phyloP scores from a whole-genome alignment of 805 yeast genomes.

The Torulaspora delbrueckii region DNA sequence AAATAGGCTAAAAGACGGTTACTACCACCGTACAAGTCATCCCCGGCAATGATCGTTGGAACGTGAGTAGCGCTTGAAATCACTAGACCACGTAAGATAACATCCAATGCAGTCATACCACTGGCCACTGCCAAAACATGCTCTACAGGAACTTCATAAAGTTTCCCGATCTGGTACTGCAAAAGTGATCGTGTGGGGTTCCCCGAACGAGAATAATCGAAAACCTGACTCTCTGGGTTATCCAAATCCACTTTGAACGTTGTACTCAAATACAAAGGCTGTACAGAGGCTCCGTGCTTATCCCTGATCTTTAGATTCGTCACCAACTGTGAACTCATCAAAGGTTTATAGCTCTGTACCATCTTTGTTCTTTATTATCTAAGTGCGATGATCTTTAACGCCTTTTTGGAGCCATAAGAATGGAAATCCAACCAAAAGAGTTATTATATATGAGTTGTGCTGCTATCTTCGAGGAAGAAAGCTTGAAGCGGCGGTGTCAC shows the following conservation, averaged over 20 bases:
- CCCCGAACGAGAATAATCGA: slow-evolving; percentile 86
- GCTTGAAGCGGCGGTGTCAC: background rate
- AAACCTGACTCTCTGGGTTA: slow-evolving; percentile 46
- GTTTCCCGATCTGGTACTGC: slow-evolving; percentile 69
- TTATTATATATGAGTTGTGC: background rate
- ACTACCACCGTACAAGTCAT: slow-evolving; percentile 92
- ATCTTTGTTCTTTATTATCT: background rate
- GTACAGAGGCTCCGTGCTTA: slow-evolving; percentile 71
- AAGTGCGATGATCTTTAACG: background rate
- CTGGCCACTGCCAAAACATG: slow-evolving; percentile 77
- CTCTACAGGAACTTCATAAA: slow-evolving; percentile 61
- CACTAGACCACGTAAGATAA: slow-evolving; percentile 61
- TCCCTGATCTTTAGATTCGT: slow-evolving; percentile 43
- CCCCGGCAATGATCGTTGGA: slow-evolving; percentile 90
- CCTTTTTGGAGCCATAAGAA: no score
- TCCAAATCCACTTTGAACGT: slow-evolving; percentile 82
- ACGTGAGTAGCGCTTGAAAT: slow-evolving; percentile 23
- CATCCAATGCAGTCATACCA: slow-evolving; percentile 93
- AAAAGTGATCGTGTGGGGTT: slow-evolving; percentile 85
- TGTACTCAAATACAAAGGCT: slow-evolving; percentile 91
- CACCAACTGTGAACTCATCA: slow-evolving; percentile 7
- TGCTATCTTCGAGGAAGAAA: background rate
- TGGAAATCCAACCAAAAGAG: background rate
- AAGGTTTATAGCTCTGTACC: slow-evolving; percentile 9
- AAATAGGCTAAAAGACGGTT: slow-evolving; percentile 76